A percentile compares a stretch with the other conserved stretches of the same genome.
Conservation (phyloP, 768 basidiomycete species). For the Leucogyrophana mollusca region DNA sequence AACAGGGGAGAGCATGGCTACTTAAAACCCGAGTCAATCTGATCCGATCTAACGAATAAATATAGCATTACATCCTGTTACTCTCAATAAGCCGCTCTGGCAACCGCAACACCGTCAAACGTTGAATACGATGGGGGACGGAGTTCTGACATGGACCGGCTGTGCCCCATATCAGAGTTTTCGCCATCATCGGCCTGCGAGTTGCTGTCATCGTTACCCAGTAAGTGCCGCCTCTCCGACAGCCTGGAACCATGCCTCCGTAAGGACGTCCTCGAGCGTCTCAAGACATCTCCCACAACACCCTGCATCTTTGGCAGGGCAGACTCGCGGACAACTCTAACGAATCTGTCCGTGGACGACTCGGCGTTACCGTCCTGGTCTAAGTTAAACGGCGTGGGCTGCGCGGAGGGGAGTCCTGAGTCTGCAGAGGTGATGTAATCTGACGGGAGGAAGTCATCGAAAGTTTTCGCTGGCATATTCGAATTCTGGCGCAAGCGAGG, state of each 20-base stretch:
- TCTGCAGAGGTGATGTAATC: constrained; percentile 40
- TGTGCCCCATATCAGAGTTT: constrained; percentile 3
- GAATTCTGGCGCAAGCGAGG: constrained; percentile 23
- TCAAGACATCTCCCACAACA: constrained; percentile 29
- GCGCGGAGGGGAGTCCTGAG: constrained; percentile 24
- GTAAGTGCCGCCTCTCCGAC: constrained; percentile 17
- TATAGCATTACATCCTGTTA: too few species aligned
- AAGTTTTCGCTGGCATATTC: constrained; percentile 32
- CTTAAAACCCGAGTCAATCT: too few species aligned
- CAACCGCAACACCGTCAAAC: too few species aligned
- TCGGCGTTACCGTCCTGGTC: neutral
- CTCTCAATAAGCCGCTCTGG: too few species aligned
- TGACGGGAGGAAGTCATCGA: constrained; percentile 47
- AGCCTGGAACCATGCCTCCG: constrained; percentile 9
- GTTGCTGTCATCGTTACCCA: constrained; percentile 12
- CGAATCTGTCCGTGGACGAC: constrained; percentile 18
- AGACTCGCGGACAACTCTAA: constrained; percentile 30
- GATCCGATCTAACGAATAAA: too few species aligned
- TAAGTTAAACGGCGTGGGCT: constrained; percentile 12
- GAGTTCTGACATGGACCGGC: constrained; percentile 26
- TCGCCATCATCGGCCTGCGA: constrained; percentile 3
- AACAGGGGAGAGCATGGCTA: too few species aligned
- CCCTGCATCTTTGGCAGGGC: constrained; percentile 40
- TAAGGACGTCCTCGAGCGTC: constrained; percentile 13
- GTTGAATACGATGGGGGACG: too few species aligned